These are phyloP conservation scores for Albatrellus sp. DNA, from an alignment of 1,284 basidiomycete genomes.

Conservation along the genomic window DNA sequence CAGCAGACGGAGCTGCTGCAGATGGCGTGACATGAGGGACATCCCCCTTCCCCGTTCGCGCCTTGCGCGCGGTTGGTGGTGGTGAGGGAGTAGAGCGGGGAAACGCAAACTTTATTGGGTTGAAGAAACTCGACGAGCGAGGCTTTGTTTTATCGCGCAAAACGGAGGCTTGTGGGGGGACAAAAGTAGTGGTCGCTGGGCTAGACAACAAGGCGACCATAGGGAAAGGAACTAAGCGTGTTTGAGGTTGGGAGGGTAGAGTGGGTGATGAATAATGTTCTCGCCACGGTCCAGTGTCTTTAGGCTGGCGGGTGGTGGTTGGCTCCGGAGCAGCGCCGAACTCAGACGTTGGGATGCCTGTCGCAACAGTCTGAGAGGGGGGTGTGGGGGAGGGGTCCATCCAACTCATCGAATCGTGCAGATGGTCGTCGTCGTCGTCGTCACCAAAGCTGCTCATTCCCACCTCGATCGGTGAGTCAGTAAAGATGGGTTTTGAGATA, in stretches of 20 bases:
- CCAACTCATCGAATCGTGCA: conserved; percentile 12
- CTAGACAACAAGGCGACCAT: conserved; percentile 12
- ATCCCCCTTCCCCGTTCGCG: too few species aligned
- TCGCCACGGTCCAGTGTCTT: conserved; percentile 6
- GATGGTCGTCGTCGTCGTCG: conserved; percentile 8
- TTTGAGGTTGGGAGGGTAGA: conserved; percentile 5
- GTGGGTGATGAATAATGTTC: conserved; percentile 7
- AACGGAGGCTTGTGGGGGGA: conserved; percentile 10
- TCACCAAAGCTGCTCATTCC: conserved; percentile 10
- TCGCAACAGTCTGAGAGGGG: conserved; percentile 2
- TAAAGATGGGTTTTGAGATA: conserved; percentile 26
- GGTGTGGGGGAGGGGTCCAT: conserved; percentile 8
- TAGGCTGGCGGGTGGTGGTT: conserved; percentile 3
- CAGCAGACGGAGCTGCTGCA: neutral
- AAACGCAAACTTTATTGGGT: conserved; percentile 26
- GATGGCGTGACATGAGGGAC: neutral
- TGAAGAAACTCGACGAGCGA: conserved; percentile 29
- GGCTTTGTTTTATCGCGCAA: conserved; percentile 16
- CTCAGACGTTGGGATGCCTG: conserved; percentile 9
- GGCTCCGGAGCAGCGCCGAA: conserved; percentile 8
- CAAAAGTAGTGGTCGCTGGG: conserved; percentile 13
- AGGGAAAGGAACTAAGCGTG: conserved; percentile 10
- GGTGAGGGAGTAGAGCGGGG: conserved; percentile 22
- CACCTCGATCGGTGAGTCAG: conserved; percentile 27
- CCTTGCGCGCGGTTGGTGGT: conserved; percentile 10